A percentile compares a stretch with the other conserved stretches of the same genome.
phyloP scores from a whole-genome alignment of 495 filamentous ascomycete species.

The Daldinia decipiens region DNA sequence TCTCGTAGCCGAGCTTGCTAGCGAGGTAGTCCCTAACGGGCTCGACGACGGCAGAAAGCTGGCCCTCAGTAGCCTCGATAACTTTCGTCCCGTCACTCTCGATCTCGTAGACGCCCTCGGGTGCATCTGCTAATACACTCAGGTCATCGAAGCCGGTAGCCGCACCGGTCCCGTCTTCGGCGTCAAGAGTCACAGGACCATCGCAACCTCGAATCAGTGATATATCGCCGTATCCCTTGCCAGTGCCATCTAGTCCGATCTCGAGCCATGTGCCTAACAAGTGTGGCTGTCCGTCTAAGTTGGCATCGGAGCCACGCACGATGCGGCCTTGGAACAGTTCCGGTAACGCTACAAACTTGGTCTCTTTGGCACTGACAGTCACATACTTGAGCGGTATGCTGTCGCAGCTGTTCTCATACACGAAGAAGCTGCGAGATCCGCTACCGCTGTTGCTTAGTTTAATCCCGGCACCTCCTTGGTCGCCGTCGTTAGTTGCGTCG shows the following conservation, averaged over 20 bases:
- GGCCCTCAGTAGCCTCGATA: slow-evolving; percentile 28
- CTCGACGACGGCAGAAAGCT: slow-evolving; percentile 12
- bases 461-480: slow-evolving; percentile 33
- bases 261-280: slow-evolving; percentile 46
- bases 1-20: slow-evolving; percentile 27
- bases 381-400: slow-evolving; percentile 40
- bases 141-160: not conserved
- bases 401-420: slow-evolving; percentile 47
- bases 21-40: slow-evolving; percentile 30
- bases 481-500: slow-evolving; percentile 16
- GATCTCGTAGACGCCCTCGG: not conserved
- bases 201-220: slow-evolving; percentile 45
- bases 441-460: slow-evolving; percentile 35
- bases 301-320: slow-evolving; percentile 35
- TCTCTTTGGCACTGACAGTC: slow-evolving; percentile 27
- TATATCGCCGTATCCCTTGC: slow-evolving; percentile 47
- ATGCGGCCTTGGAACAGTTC: slow-evolving; percentile 41
- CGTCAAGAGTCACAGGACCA: slow-evolving; percentile 34
- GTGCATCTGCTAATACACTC: not conserved
- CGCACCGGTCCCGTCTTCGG: slow-evolving; percentile 19
- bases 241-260: slow-evolving; percentile 43
- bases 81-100: not conserved
- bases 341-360: slow-evolving; percentile 39
- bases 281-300: slow-evolving; percentile 19
- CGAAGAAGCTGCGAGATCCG: slow-evolving; percentile 38